Base-by-base conservation (phyloP, 1,284 basidiomycete genomes). In the Pterula multifida region DNA sequence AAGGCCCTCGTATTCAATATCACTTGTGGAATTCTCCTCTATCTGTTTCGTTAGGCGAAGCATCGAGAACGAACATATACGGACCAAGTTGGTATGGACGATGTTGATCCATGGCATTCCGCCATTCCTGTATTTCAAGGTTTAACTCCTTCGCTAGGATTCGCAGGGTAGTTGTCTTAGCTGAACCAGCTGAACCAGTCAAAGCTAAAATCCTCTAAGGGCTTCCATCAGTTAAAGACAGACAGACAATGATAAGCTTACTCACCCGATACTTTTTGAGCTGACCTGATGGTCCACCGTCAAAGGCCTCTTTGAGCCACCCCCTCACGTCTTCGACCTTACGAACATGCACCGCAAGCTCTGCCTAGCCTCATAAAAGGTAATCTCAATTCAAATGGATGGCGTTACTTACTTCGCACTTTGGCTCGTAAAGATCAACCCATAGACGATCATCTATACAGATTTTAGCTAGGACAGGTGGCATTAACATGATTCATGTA, bases 121-220 rank as follows among this genome's bases (percentile, higher is more conserved):
- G 71, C 91, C 93, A 98, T 63, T 98, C 95, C 25, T 91, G 61
- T 19, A 97, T 72, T 39, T 94, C 86, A 48, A 90, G 79, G 2
- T 75, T 78, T 53, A 96, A 67, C 57, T 95, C 86, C 21, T 70
- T 65, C 0, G 90, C 74, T 3, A 98, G 68, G 0, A 93, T 75
- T 11, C 78, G 77, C 0, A 98, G 57, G 0, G 90, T 90, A 0
- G 91, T 78, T 0, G 94, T 95, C 69, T 98, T 98, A 0, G 81
- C 95, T 0, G 83, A 79, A 0, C 95, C 96, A 4, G 93, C 85
- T 0, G 91, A 90, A 1, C 96, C 95, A 1, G 88, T 89, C 4
- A 98, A 68, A 0, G 81, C 79, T 1, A 98, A 75, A 21, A 98
- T 78, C 35, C 90, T 76, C 91, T 93, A 55, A 9, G 50, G 49